Evolutionary conservation across 1,284 basidiomycete genomes (phyloP), one percentile per base, ranked within the genome.

Genomic region (Malassezia nana): DNA sequence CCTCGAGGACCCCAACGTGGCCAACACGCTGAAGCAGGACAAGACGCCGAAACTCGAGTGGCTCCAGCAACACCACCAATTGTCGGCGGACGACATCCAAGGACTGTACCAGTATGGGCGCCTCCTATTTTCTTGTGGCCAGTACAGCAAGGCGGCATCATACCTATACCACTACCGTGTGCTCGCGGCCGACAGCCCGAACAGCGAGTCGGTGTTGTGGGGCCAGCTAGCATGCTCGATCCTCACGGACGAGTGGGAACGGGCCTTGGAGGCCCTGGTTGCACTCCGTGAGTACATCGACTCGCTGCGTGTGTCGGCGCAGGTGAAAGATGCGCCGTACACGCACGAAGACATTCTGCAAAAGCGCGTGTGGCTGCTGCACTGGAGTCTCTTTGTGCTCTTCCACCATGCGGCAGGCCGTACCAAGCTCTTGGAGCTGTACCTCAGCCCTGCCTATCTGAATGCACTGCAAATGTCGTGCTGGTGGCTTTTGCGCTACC

Each of bases 151-250:
- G 58, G 90, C 94, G 18, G 89, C 90, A 49, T 90, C 95, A 76
- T 96, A 94, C 78, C 82, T 98, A 57, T 91, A 98, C 80, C 92
- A 98, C 75, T 98, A 95, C 81, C 87, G 91, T 58, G 85, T 96
- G 43, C 84, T 98, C 58, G 94, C 91, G 43, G 91, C 90, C 57
- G 88, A 94, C 75, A 80, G 81, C 58, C 86, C 90, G 54, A 84
- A 92, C 67, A 89, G 86, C 76, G 84, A 89, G 46, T 96, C 92
- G 9, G 87, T 90, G 5, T 87, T 91, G 77, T 98, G 92, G 94
- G 92, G 92, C 33, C 95, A 96, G 77, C 85, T 98, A 59, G 89
- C 91, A 28, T 89, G 86, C 43, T 89, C 96, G 75, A 94, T 94
- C 69, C 83, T 98, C 46, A 85, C 85, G 4, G 94, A 92, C 51